A percentile compares a stretch with the other conserved stretches of the same genome.
phyloP scores from a whole-genome alignment of 352 stramenopile species.

The Pythium dissotocum region DNA sequence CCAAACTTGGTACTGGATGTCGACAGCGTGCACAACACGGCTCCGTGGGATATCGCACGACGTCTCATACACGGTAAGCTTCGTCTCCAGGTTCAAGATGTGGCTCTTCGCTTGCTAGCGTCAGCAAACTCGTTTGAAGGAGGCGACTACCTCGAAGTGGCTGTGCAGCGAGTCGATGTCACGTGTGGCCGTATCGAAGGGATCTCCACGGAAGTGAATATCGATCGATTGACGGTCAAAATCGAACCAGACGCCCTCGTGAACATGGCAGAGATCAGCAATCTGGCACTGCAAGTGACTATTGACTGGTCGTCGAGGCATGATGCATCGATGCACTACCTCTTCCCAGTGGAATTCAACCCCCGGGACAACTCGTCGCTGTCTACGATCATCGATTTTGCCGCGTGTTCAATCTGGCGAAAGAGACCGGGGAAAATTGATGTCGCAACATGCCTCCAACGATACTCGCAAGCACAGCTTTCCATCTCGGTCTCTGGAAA shows the following conservation, averaged over 20 bases:
- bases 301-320: constrained; percentile 41
- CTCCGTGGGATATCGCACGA: constrained; percentile 57
- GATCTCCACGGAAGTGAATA: constrained; percentile 37
- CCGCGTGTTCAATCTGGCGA: constrained; percentile 8
- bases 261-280: constrained; percentile 61
- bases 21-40: constrained; percentile 37
- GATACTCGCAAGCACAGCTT: constrained; percentile 38
- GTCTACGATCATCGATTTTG: constrained; percentile 20
- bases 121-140: constrained; percentile 48
- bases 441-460: constrained; percentile 10
- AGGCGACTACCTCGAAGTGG: constrained; percentile 56
- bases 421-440: background rate
- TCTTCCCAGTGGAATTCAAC: constrained; percentile 49
- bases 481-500: constrained; percentile 48
- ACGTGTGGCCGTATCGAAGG: constrained; percentile 28
- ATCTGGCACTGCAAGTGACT: constrained; percentile 47
- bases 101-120: constrained; percentile 46
- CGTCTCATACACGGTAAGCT: constrained; percentile 62
- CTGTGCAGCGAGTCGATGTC: constrained; percentile 36
- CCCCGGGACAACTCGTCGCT: constrained; percentile 3
- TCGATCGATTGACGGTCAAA: constrained; percentile 52
- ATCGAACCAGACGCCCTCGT: constrained; percentile 69
- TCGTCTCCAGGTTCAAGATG: constrained; percentile 36
- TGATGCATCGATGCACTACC: constrained; percentile 42
- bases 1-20: constrained; percentile 49